Conservation (phyloP, 495 filamentous ascomycete species). For the Penicillium silybi region DNA sequence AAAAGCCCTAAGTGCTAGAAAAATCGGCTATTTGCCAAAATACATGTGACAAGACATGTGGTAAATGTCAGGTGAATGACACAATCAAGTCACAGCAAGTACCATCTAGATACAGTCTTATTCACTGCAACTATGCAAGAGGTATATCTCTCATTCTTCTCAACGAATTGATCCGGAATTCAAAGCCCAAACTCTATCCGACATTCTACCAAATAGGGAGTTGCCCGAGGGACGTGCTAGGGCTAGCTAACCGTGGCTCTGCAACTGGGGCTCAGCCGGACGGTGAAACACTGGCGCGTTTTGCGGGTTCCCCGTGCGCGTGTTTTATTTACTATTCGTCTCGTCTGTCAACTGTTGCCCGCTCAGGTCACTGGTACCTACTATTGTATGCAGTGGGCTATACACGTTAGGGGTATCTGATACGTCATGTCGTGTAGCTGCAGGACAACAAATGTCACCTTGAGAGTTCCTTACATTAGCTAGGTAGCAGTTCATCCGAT, state of each 20-base stretch:
- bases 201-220: conserved; percentile 4
- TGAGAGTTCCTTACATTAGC: not conserved
- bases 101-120: no score
- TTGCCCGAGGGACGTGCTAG: conserved; percentile 34
- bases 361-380: not conserved
- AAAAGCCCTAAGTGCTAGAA: no score
- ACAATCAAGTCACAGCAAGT: no score
- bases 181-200: no score
- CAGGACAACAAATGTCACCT: not conserved
- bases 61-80: no score
- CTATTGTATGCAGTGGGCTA: not conserved
- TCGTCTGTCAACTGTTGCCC: not conserved
- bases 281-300: conserved; percentile 45
- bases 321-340: conserved; percentile 15
- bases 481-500: conserved; percentile 1
- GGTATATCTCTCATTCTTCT: not conserved
- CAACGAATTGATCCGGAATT: not conserved
- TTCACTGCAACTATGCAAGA: not conserved
- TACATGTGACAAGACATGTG: no score
- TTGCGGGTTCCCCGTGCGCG: conserved; percentile 18
- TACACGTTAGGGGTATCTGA: not conserved
- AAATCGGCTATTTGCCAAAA: no score
- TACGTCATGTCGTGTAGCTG: conserved; percentile 2
- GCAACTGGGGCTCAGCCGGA: conserved; percentile 8
- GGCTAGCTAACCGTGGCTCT: conserved; percentile 3